Base-by-base conservation (phyloP, 495 filamentous ascomycete genomes). In the Diplogelasinospora grovesii region DNA sequence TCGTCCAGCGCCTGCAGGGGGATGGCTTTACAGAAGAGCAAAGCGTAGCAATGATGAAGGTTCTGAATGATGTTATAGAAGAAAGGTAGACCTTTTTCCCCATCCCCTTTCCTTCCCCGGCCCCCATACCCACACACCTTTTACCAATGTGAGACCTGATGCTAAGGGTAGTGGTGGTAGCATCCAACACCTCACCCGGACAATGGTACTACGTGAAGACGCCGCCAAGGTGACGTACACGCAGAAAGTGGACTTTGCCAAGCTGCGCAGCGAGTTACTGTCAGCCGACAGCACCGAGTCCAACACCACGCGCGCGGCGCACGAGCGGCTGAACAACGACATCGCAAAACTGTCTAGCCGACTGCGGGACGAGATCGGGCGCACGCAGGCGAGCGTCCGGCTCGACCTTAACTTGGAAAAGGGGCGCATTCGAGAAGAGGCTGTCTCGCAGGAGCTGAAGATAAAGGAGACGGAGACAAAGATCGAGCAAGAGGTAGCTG, bases 231-330 rank as follows among this genome's bases (percentile, higher is more conserved):
- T 86, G 5, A 93, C 87, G 2, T 99, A 99, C 65, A 95, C 89
- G 0, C 93, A 97, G 57, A 97, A 97, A 64, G 93, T 99, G 41
- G 92, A 99, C 66, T 97, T 99, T 53, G 87, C 92, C n/a, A 95
- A 97, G 70, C 79, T 97, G 14, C 87, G 92, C 57, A 90, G 86
- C 19, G 92, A 99, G 62, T 78, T 99, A 2, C 77, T 94, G 0
- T 85, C 85, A 8, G 78, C 88, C 4, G 93, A 99, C 64, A 88
- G 83, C 29, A 89, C 85, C 32, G 92, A 99, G 66, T 79, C 83
- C 2, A 81, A 84, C 50, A 79, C 90, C 15, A 95, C 93, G 6
- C 85, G 85, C 22, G 82, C 84, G 3, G 85, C 87, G 5, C 89
- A 99, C 63, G 92, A 99, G 63, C 82, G 86, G 14, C 73, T 99